Base-by-base conservation (phyloP, 2,329 filamentous ascomycete genomes). In the Pseudogymnoascus sp. region DNA sequence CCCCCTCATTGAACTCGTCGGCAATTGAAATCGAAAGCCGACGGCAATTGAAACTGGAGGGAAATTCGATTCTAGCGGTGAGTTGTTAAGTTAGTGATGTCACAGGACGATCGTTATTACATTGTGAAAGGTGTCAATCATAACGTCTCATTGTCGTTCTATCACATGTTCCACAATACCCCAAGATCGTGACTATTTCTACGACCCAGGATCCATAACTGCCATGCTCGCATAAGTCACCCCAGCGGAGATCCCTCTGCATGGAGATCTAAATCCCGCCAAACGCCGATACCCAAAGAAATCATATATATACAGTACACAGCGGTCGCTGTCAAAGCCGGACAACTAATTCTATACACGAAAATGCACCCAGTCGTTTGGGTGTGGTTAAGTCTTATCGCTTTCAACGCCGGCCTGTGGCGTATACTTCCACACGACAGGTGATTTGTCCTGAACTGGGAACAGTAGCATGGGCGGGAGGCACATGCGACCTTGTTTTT, bases 381-480 rank as follows among this genome's bases (percentile, higher is more conserved):
- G 49, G 5, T 2, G 7, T 55, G 11, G 9, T 55, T 22, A 55
- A 3, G 22, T 55, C n/a, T 35, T 55, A 28, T n/a, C n/a, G 16
- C 8, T 55, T 55, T 35, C 11, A 33, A 7, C 9, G 49, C 49
- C 11, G n/a, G 28, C 9, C 28, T 5, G 28, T 55, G 49, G 49
- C 49, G 49, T 22, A 14, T 33, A 55, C n/a, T 19, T 55, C 49
- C 49, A 55, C 28, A 55, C 49, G 28, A 55, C 16, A 5, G 28
- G 28, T 6, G 49, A 33, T 38, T 60, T 41, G 66, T 85, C 79
- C 72, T 86, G 85, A 72, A 86, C 77, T 2, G 83, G 83, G 65
- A 85, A 83, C 49, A 87, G 72, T 66, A 86, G 75, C 67, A 86
- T 80, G 1, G 82, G 78, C 5, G 84, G 84, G 42, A 87, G 72